phyloP scores from a whole-genome alignment of 2,329 filamentous ascomycete species.

The Elsinoe ampelina region DNA sequence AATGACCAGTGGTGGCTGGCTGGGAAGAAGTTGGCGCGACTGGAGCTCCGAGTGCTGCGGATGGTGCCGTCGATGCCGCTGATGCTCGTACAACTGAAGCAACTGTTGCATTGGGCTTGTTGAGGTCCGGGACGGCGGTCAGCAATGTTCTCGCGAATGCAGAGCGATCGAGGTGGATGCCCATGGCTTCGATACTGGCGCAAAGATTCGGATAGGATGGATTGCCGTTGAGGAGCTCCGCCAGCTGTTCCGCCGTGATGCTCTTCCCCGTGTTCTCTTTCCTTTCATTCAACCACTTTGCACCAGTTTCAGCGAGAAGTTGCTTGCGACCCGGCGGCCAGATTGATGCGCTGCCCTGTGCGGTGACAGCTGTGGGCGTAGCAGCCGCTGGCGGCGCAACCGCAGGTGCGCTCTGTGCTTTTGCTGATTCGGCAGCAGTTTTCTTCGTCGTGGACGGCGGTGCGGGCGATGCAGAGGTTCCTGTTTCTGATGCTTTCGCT shows the following conservation, averaged over 20 bases:
- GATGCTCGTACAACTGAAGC: slow-evolving; percentile 2
- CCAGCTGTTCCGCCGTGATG: slow-evolving; percentile 33
- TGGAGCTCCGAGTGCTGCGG: slow-evolving; percentile 15
- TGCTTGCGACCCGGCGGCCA: slow-evolving; percentile 46
- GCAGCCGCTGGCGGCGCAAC: not conserved
- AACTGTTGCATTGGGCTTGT: slow-evolving; percentile 16
- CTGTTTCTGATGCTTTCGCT: not conserved
- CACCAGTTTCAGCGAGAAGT: slow-evolving; percentile 41
- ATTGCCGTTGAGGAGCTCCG: slow-evolving; percentile 42
- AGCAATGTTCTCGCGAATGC: slow-evolving; percentile 45
- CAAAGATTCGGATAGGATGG: slow-evolving; percentile 49
- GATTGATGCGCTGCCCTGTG: not conserved
- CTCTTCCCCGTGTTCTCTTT: slow-evolving; percentile 34
- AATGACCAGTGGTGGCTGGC: not conserved
- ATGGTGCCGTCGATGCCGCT: not conserved
- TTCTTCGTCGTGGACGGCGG: not conserved
- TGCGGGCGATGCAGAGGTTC: not conserved
- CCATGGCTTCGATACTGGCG: slow-evolving; percentile 41
- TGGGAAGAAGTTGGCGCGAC: slow-evolving; percentile 9
- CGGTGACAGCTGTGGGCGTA: not conserved
- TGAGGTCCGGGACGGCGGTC: slow-evolving; percentile 35
- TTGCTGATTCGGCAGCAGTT: no score
- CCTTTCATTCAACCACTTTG: slow-evolving; percentile 36
- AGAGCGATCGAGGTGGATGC: slow-evolving; percentile 42
- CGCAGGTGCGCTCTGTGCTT: no score